These are phyloP conservation scores for Barnettozyma sp. DNA, from an alignment of 805 yeast genomes.

Conservation along the genomic window DNA sequence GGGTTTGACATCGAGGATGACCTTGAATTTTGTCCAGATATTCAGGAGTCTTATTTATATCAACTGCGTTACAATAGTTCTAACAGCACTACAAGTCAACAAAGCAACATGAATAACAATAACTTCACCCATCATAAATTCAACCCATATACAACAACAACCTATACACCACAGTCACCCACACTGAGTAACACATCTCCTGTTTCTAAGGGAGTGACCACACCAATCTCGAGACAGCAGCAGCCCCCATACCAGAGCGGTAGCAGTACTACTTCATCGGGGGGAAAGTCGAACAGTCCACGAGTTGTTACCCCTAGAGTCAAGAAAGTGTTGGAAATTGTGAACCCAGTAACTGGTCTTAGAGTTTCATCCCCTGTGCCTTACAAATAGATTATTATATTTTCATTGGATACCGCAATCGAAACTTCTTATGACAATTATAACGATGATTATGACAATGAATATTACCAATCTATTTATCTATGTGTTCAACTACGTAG, in stretches of 20 bases:
- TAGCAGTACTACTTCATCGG: neutral
- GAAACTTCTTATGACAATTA: too few species aligned
- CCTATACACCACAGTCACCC: slow-evolving; percentile 49
- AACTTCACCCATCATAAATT: slow-evolving; percentile 39
- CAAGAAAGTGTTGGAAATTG: slow-evolving; percentile 53
- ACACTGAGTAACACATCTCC: slow-evolving; percentile 24
- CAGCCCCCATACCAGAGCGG: too few species aligned
- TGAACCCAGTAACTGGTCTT: slow-evolving; percentile 55
- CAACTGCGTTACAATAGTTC: slow-evolving; percentile 9
- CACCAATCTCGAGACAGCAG: slow-evolving; percentile 11
- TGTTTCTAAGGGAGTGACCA: slow-evolving; percentile 17
- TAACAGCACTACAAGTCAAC: too few species aligned
- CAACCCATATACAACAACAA: slow-evolving; percentile 61
- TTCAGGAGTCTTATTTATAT: slow-evolving; percentile 24
- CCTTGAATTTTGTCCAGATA: slow-evolving; percentile 59
- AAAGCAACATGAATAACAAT: neutral
- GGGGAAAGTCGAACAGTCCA: slow-evolving; percentile 29
- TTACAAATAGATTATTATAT: slow-evolving; percentile 14
- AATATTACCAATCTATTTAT: too few species aligned
- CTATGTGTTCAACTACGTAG: too few species aligned
- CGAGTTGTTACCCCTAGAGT: slow-evolving; percentile 49
- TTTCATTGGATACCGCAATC: too few species aligned
- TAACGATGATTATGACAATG: too few species aligned
- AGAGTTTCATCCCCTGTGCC: slow-evolving; percentile 47
- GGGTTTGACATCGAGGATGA: slow-evolving; percentile 60